Conservation (phyloP, 1,284 basidiomycete species). For the Puccinia polysora region DNA sequence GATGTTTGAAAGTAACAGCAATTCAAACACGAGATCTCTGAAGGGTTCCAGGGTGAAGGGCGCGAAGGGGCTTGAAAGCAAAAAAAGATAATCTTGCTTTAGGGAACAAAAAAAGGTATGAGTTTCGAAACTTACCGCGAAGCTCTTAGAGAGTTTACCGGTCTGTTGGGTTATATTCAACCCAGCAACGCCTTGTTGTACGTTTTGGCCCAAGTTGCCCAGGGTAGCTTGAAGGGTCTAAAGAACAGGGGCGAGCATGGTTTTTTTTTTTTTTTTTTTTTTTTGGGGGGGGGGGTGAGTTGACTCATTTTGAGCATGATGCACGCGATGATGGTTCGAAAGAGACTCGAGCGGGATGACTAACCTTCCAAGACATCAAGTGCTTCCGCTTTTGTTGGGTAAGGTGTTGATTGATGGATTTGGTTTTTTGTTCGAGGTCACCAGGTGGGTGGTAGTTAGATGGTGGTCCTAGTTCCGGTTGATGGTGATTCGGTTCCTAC, state of each 20-base stretch:
- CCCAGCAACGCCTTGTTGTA: constrained; percentile 34
- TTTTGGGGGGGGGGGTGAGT: no score
- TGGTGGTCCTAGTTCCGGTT: no score
- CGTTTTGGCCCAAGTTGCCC: constrained; percentile 28
- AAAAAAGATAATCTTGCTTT: background rate
- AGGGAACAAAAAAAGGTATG: background rate
- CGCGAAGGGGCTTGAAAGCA: no score
- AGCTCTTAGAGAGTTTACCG: constrained; percentile 22
- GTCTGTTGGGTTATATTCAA: constrained; percentile 32
- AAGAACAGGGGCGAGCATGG: background rate
- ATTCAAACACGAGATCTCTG: background rate
- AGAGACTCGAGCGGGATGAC: background rate
- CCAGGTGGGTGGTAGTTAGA: no score
- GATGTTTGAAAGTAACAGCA: background rate
- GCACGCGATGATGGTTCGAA: background rate
- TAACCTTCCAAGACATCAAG: constrained; percentile 26
- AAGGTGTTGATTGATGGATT: background rate
- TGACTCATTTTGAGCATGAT: no score
- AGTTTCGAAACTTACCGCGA: constrained; percentile 13
- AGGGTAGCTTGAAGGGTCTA: constrained; percentile 16
- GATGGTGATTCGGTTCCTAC: no score
- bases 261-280: no score
- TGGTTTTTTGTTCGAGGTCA: background rate
- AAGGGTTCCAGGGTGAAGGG: background rate
- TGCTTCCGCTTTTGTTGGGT: background rate